These are phyloP conservation scores for Coniochaeta prunicola DNA, from an alignment of 2,329 filamentous ascomycete species.

Conservation along the genomic window DNA sequence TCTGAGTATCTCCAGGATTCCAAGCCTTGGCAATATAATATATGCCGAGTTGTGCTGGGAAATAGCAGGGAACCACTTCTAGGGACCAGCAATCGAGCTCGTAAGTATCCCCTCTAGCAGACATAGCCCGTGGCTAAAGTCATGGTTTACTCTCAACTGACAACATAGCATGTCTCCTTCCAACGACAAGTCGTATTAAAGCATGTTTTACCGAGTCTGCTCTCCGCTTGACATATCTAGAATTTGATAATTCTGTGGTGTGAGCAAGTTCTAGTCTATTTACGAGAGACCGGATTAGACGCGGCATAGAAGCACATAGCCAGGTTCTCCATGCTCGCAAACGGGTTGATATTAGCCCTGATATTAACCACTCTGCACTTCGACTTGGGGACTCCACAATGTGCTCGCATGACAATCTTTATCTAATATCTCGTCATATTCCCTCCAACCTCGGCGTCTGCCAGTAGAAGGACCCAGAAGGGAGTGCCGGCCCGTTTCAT, in stretches of 20 bases:
- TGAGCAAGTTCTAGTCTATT: not conserved
- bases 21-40: not conserved
- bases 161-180: too few relatives aligned
- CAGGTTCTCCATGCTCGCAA: conserved; percentile 7
- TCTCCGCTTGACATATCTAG: not conserved
- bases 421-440: conserved; percentile 13
- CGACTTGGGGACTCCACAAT: conserved; percentile 9
- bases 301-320: conserved; percentile 8
- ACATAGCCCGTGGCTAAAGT: too few relatives aligned
- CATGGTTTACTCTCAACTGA: too few relatives aligned
- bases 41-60: not conserved
- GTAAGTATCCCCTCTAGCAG: too few relatives aligned
- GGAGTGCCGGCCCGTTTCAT: conserved; percentile 12
- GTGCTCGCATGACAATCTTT: conserved; percentile 12
- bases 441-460: not conserved
- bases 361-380: not conserved
- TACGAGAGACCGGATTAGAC: conserved; percentile 1
- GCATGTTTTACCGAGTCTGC: not conserved
- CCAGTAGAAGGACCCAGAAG: conserved; percentile 2
- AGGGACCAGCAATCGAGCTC: too few relatives aligned
- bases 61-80: too few relatives aligned
- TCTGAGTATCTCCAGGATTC: not conserved
- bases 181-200: too few relatives aligned
- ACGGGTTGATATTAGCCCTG: conserved; percentile 12
- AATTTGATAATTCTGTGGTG: not conserved